These are phyloP conservation scores for Morella rubra DNA, from an alignment of 306 rosid genomes.

Conservation along the genomic window DNA sequence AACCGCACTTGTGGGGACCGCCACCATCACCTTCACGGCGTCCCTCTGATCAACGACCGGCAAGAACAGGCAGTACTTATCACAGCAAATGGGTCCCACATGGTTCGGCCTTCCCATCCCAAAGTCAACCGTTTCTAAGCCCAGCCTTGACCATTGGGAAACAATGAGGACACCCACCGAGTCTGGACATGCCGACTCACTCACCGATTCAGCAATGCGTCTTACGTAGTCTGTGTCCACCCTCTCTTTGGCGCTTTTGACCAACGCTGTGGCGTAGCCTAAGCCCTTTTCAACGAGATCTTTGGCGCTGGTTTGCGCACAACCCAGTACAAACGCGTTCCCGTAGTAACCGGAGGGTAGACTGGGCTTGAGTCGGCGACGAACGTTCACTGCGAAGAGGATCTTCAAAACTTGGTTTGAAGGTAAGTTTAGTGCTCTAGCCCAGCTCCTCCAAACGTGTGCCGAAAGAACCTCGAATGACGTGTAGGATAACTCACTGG, in stretches of 20 bases:
- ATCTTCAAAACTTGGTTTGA: slow-evolving; percentile 60
- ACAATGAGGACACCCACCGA: slow-evolving; percentile 73
- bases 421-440: slow-evolving; percentile 62
- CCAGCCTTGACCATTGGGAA: slow-evolving; percentile 94
- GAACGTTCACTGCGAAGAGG: slow-evolving; percentile 69
- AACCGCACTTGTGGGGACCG: slow-evolving; percentile 67
- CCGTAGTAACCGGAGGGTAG: slow-evolving; percentile 81
- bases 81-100: slow-evolving; percentile 71
- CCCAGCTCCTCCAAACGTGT: slow-evolving; percentile 96
- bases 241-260: slow-evolving; percentile 65
- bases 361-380: slow-evolving; percentile 65
- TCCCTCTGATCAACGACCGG: slow-evolving; percentile 58
- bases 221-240: slow-evolving; percentile 69
- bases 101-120: slow-evolving; percentile 64
- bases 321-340: slow-evolving; percentile 78
- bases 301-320: slow-evolving; percentile 57
- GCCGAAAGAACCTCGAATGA: slow-evolving; percentile 77
- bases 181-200: slow-evolving; percentile 63
- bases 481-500: slow-evolving; percentile 34
- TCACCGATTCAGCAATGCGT: slow-evolving; percentile 53
- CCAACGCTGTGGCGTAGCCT: slow-evolving; percentile 46
- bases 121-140: slow-evolving; percentile 69
- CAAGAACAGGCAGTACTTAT: slow-evolving; percentile 72
- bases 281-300: slow-evolving; percentile 56
- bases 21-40: slow-evolving; percentile 73